Evolutionary conservation across 257 asterid species (phyloP), one percentile per base, ranked within the genome.

Genomic region (Ocimum tenuiflorum): DNA sequence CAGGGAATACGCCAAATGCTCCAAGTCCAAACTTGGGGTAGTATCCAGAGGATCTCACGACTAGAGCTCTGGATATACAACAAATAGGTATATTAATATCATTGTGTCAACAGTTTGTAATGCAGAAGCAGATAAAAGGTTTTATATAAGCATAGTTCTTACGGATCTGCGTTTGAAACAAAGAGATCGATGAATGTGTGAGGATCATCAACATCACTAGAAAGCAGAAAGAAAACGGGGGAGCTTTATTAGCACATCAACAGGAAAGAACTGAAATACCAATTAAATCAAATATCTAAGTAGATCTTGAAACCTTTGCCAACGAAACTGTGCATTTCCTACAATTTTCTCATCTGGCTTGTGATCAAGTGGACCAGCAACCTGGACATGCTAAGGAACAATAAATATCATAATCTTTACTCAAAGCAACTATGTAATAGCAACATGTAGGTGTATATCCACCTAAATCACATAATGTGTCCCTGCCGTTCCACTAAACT

Each of bases 281-380:
- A n/a, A 18, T 7, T 19, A 50, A 35, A 55, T 43, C 29, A 22
- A 35, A 41, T n/a, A 36, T 60, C 54, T 8, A 31, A 57, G 65
- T 24, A 20, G 52, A 45, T 69, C n/a, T 46, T 14, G 45, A 66
- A 73, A 91, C 97, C 97, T 91, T 76, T 91, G 97, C 97, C 96
- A 91, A 58, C 96, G 95, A 64, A 88, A 91, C 72, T 86, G 92
- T 13, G 97, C 96, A 65, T 84, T 91, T 75, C 96, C 97, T 24
- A 77, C 83, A 65, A 86, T 78, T 38, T 79, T 81, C 62, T 88
- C 92, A 36, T 79, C 89, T 35, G 92, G 85, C 64, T 75, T 86
- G 60, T 84, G 79, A 67, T 84, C 83, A 39, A 85, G 85, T 31
- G 96, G 92, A 76, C 96, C 95, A 55, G 78, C 74, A 76, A 91